These are phyloP conservation scores for Capsicum pubescens DNA, from an alignment of 257 asterid genomes.

Conservation along the genomic window DNA sequence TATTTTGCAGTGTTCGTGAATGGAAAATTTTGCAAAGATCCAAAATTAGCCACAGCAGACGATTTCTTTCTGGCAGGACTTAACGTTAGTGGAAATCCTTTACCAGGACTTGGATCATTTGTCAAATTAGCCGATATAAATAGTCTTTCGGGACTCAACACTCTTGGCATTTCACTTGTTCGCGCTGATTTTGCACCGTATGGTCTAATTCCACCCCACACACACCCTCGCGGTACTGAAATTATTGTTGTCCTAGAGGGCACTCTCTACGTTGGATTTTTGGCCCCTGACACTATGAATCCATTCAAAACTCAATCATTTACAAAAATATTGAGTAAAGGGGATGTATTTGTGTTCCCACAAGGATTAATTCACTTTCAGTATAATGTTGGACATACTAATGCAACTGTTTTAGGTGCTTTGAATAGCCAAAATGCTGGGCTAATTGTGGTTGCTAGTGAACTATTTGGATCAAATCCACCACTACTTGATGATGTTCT, in stretches of 20 bases:
- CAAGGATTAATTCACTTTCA: constrained; percentile 29
- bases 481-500: constrained; percentile 21
- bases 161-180: neutral
- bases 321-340: constrained; percentile 23
- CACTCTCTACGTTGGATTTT: constrained; percentile 13
- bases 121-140: constrained; percentile 9
- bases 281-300: neutral
- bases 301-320: neutral
- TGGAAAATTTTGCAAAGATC: constrained; percentile 31
- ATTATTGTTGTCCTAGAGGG: constrained; percentile 17
- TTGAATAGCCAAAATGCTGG: constrained; percentile 31
- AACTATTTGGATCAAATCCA: constrained; percentile 1
- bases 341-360: constrained; percentile 24
- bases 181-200: neutral
- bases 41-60: neutral
- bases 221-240: constrained; percentile 27
- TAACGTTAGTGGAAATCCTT: constrained; percentile 15
- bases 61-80: constrained; percentile 25
- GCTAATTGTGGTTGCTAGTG: neutral
- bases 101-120: neutral
- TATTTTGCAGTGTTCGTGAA: constrained; percentile 29
- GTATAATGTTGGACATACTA: constrained; percentile 23
- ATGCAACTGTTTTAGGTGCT: constrained; percentile 15
- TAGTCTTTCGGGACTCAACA: constrained; percentile 19
- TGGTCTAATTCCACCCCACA: constrained; percentile 16